Conservation (phyloP, 2,329 filamentous ascomycete genomes). For the Akanthomyces dipterigenus region DNA sequence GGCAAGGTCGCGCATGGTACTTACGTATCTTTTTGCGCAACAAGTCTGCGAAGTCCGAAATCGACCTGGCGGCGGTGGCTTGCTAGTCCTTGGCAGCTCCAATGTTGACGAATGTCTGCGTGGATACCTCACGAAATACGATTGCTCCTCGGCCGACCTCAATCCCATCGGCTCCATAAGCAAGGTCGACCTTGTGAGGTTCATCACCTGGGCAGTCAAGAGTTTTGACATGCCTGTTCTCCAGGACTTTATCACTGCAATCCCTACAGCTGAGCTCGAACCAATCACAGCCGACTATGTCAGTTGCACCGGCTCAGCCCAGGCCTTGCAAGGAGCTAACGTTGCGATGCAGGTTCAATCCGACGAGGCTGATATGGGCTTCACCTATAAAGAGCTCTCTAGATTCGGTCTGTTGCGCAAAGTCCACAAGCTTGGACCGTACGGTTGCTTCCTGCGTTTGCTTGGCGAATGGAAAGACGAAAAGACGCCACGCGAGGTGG, state of each 20-base stretch:
- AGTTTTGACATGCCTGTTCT: conserved; percentile 57
- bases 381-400: conserved; percentile 36
- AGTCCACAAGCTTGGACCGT: conserved; percentile 35
- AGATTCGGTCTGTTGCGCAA: conserved; percentile 33
- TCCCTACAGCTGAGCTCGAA: conserved; percentile 46
- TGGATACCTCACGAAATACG: conserved; percentile 28
- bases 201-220: conserved; percentile 51
- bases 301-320: background rate
- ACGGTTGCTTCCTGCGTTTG: conserved; percentile 32
- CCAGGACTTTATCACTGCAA: conserved; percentile 53
- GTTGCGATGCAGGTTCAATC: conserved; percentile 22
- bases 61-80: conserved; percentile 19
- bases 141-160: conserved; percentile 36
- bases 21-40: conserved; percentile 52
- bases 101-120: conserved; percentile 22
- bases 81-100: conserved; percentile 22
- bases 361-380: conserved; percentile 37
- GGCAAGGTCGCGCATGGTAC: conserved; percentile 57
- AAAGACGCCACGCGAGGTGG: conserved; percentile 28
- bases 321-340: background rate
- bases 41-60: conserved; percentile 18
- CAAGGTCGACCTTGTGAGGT: conserved; percentile 60
- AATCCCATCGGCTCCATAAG: conserved; percentile 21
- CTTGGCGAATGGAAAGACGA: conserved; percentile 31
- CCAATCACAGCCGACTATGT: conserved; percentile 31